These are phyloP conservation scores for Betula pendula DNA, from an alignment of 306 rosid species.

Conservation along the genomic window DNA sequence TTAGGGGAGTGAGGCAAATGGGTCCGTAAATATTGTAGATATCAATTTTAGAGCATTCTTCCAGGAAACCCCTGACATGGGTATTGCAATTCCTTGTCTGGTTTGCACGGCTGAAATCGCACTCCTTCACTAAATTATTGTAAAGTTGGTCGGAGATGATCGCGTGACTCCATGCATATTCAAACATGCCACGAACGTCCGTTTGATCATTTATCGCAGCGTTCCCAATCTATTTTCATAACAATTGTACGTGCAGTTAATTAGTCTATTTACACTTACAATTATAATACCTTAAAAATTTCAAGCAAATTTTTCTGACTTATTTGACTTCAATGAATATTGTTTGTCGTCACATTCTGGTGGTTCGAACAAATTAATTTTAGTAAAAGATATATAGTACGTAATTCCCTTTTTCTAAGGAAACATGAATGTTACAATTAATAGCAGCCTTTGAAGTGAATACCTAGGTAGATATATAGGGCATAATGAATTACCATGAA, in stretches of 20 bases:
- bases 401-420: too few relatives aligned
- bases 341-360: too few relatives aligned
- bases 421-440: too few relatives aligned
- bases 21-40: slow-evolving; percentile 59
- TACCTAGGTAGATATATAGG: too few relatives aligned
- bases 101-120: slow-evolving; percentile 28
- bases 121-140: slow-evolving; percentile 28
- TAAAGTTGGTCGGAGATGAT: slow-evolving; percentile 49
- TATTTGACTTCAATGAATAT: too few relatives aligned
- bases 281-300: too few relatives aligned
- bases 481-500: slow-evolving; percentile 51
- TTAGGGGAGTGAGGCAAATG: slow-evolving; percentile 26
- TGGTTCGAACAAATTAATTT: too few relatives aligned
- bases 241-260: background rate
- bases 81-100: slow-evolving; percentile 31
- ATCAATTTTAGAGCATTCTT: slow-evolving; percentile 44
- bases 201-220: slow-evolving; percentile 47
- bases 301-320: too few relatives aligned
- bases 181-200: slow-evolving; percentile 47
- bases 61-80: slow-evolving; percentile 8
- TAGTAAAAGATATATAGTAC: too few relatives aligned
- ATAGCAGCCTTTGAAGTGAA: too few relatives aligned
- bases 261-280: too few relatives aligned
- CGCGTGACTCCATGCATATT: slow-evolving; percentile 66
- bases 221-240: slow-evolving; percentile 50